Base-by-base conservation (phyloP, 1,284 basidiomycete genomes). In the Athelia sp. region DNA sequence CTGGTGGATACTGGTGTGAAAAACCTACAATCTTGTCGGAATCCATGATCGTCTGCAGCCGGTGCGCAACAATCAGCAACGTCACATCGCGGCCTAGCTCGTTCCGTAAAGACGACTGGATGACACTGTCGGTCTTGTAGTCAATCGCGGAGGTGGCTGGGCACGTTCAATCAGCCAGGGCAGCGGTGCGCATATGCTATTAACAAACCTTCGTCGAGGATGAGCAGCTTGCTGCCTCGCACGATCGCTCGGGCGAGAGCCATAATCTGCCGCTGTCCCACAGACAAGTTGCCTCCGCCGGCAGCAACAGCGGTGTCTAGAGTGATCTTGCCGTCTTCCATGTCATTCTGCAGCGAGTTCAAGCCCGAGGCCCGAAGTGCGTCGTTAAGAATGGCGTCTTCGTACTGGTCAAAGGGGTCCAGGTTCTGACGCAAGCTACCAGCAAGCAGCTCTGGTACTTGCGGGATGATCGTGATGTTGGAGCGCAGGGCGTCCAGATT, bases 1-100 rank as follows among this genome's bases (percentile, higher is more conserved):
- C 76, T 99, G n/a, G 94, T 92, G 0, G 87, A 88, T 49, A 81
- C 95, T 32, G 94, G 95, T 8, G 63, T 99, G 19, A 98, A 98
- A 57, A 96, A 96, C 1, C 93, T n/a, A 40, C 36, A 40, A 40
- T 40, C 36, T 40, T 40, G 43, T 46, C 23, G 17, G 32, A 36
- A 43, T 67, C 65, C 58, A 68, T 67, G 46, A 69, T 60, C 0
- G 69, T 67, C 48, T 64, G 63, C 4, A 69, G 52, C 17, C 68
- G 62, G 50, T 71, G 69, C 2, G 68, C 68, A 34, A 70, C 56
- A 4, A 63, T 65, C 38, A 70, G 56, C 4, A 69, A 47, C 6
- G 66, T 68, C 3, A 63, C 61, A 47, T 40, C 36, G 36, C 63
- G 60, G 14, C 72, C 23, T 14, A 42, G 42, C 49, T 52, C 63